phyloP scores from a whole-genome alignment of 2,329 filamentous ascomycete genomes.

The Arthrobotrys iridis region DNA sequence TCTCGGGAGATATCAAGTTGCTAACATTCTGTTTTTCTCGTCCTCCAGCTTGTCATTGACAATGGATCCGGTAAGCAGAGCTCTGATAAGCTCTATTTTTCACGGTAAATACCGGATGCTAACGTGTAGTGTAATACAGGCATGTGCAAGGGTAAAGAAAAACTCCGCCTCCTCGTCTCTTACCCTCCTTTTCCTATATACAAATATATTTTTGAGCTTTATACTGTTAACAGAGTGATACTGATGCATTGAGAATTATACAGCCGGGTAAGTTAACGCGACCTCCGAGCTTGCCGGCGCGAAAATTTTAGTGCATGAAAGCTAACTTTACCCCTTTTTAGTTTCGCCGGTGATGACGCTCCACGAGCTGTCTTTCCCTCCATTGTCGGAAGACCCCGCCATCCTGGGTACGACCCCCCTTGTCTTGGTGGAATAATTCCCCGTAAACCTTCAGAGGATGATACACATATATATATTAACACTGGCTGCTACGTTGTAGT shows the following conservation, averaged over 20 bases:
- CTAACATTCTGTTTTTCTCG: constrained; percentile 52
- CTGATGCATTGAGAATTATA: constrained; percentile 40
- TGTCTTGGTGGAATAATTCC: constrained; percentile 52
- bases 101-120: constrained; percentile 19
- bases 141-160: constrained; percentile 94
- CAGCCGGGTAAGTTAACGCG: constrained; percentile 46
- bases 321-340: constrained; percentile 34
- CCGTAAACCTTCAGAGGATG: neutral
- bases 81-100: constrained; percentile 57
- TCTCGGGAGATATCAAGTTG: constrained; percentile 51
- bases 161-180: constrained; percentile 1
- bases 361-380: constrained; percentile 99
- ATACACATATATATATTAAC: constrained; percentile 55
- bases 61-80: constrained; percentile 88
- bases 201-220: constrained; percentile 22
- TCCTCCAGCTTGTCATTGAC: constrained; percentile 88
- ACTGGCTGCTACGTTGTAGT: constrained; percentile 66
- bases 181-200: neutral
- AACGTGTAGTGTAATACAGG: constrained; percentile 77
- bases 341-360: constrained; percentile 99
- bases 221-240: constrained; percentile 43
- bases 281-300: constrained; percentile 6
- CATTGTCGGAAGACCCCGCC: constrained; percentile 99
- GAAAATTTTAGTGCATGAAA: constrained; percentile 8
- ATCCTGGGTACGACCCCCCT: constrained; percentile 90